These are phyloP conservation scores for Talaromyces stipitatus DNA, from an alignment of 495 filamentous ascomycete genomes.

Conservation along the genomic window DNA sequence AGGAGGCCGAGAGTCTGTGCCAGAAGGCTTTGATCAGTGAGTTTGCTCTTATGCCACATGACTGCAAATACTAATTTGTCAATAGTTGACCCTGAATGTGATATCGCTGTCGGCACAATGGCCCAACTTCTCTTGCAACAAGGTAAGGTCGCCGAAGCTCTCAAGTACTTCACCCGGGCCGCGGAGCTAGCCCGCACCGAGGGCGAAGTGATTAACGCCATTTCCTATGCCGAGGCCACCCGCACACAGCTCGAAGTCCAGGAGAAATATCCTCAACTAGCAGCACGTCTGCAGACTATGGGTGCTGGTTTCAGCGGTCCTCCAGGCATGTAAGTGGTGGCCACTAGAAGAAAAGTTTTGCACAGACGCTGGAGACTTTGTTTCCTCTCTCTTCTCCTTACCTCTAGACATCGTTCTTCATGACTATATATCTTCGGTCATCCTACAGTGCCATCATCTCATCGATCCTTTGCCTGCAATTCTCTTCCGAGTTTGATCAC, in stretches of 20 bases:
- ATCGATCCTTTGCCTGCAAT: neutral
- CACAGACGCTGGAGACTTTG: neutral
- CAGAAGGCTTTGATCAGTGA: conserved; percentile 95
- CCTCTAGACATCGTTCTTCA: neutral
- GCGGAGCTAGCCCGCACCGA: conserved; percentile 94
- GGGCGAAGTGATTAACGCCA: conserved; percentile 89
- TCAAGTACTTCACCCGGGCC: conserved; percentile 95
- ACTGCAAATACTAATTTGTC: conserved; percentile 14
- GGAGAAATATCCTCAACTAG: conserved; percentile 95
- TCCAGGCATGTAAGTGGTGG: conserved; percentile 23
- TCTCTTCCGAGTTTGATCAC: neutral
- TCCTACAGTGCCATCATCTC: neutral
- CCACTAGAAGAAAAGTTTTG: neutral
- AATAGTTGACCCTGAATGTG: conserved; percentile 95
- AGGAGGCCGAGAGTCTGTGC: conserved; percentile 91
- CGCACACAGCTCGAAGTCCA: conserved; percentile 95
- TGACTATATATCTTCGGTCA: neutral
- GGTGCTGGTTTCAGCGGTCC: conserved; percentile 38
- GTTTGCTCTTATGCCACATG: conserved; percentile 15
- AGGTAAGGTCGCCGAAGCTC: conserved; percentile 89
- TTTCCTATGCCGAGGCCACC: conserved; percentile 96
- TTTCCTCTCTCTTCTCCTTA: neutral
- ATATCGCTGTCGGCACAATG: conserved; percentile 99
- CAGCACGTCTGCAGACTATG: conserved; percentile 73
- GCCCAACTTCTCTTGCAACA: conserved; percentile 97